These are phyloP conservation scores for Neocallimastix lanati DNA, from an alignment of 192 early-diverging fungal genomes.

Conservation along the genomic window DNA sequence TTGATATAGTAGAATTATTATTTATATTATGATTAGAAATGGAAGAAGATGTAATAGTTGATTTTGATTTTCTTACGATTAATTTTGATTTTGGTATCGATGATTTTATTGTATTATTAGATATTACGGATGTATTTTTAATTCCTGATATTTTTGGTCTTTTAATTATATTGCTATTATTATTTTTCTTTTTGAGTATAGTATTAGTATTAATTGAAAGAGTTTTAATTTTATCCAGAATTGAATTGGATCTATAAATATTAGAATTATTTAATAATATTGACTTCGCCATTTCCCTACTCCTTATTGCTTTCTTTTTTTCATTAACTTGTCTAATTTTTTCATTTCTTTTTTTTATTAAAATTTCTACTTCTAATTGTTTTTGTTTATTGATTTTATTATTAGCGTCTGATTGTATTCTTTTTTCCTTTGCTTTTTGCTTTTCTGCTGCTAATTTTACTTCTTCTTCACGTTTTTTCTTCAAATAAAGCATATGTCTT, in stretches of 20 bases:
- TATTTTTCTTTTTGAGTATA: no score
- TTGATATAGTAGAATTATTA: not conserved
- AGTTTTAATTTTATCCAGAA: not conserved
- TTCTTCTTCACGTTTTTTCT: not conserved
- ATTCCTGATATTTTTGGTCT: not conserved
- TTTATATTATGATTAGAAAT: not conserved
- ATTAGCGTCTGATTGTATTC: not conserved
- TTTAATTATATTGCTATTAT: not conserved
- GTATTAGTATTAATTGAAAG: no score
- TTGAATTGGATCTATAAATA: not conserved
- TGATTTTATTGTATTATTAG: not conserved
- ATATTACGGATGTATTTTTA: not conserved
- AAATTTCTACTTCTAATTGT: not conserved
- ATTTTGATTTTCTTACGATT: not conserved
- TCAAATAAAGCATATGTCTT: not conserved
- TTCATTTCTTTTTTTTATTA: not conserved
- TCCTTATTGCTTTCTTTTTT: not conserved
- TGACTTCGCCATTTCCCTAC: not conserved
- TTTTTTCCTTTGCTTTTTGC: not conserved
- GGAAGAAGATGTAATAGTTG: not conserved
- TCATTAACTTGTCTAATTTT: not conserved
- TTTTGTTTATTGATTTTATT: not conserved
- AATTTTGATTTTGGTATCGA: not conserved
- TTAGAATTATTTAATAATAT: not conserved
- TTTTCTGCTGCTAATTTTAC: not conserved